phyloP scores from a whole-genome alignment of 805 yeast genomes.

The Pichia insulana region DNA sequence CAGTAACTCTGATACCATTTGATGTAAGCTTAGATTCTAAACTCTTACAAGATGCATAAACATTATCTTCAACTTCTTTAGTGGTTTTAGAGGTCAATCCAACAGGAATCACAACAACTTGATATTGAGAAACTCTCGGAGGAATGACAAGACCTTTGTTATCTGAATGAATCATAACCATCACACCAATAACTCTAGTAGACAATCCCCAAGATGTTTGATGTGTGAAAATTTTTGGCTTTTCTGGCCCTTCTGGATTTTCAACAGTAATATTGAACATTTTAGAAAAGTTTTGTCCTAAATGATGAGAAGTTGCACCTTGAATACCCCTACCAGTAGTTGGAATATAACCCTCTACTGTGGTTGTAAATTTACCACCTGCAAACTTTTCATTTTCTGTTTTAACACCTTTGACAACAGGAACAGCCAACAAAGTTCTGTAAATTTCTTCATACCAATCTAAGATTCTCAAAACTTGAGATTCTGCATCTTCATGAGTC shows the following conservation, averaged over 20 bases:
- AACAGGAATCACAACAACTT: slow-evolving; percentile 88
- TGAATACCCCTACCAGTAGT: slow-evolving; percentile 99
- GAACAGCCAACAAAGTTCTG: slow-evolving; percentile 91
- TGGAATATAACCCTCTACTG: slow-evolving; percentile 94
- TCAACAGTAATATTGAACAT: slow-evolving; percentile 96
- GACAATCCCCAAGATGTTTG: slow-evolving; percentile 99
- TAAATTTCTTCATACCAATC: slow-evolving; percentile 80
- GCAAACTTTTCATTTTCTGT: slow-evolving; percentile 98
- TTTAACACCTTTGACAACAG: slow-evolving; percentile 89
- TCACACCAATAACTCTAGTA: slow-evolving; percentile 97
- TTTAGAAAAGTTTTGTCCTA: slow-evolving; percentile 97
- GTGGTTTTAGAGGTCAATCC: slow-evolving; percentile 86
- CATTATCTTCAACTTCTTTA: slow-evolving; percentile 61
- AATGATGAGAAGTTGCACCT: slow-evolving; percentile 97
- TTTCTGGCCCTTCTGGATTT: slow-evolving; percentile 82
- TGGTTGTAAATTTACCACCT: slow-evolving; percentile 93
- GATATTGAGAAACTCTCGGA: slow-evolving; percentile 90
- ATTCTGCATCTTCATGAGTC: slow-evolving; percentile 68
- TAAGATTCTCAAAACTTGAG: slow-evolving; percentile 79
- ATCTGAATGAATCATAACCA: slow-evolving; percentile 98
- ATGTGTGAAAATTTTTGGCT: slow-evolving; percentile 80
- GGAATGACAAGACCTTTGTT: slow-evolving; percentile 97
- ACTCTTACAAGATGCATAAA: slow-evolving; percentile 59
- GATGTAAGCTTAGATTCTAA: slow-evolving; percentile 54
- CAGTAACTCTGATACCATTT: slow-evolving; percentile 64